Evolutionary conservation across 2,329 filamentous ascomycete species (phyloP), one percentile per base, ranked within the genome.

Genomic region (Sclerotinia minor): DNA sequence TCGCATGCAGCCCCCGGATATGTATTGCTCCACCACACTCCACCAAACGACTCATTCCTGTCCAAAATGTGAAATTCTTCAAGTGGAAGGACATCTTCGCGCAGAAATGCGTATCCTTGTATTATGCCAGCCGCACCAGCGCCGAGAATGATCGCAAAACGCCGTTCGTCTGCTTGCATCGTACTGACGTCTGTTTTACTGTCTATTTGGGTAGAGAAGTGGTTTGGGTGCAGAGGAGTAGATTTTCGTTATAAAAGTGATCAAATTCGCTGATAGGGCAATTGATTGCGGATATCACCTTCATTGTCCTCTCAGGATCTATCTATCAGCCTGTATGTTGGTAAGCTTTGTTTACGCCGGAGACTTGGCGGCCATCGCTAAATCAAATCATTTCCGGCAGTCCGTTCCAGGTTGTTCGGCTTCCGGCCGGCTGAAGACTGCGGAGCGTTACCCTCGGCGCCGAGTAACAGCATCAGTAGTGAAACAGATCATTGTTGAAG

Each of bases 1-100:
- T 64, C 60, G 50, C 60, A 64, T 38, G 47, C 47, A 64, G 49
- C 60, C 32, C 60, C 60, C n/a, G 49, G 60, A 54, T 64, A 64
- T 41, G 49, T 64, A 49, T 64, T 64, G 13, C 24, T 44, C 47
- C 47, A 52, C 60, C 60, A 64, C 11, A 54, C 49, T 35, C 60
- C 60, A 19, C 60, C 60, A 61, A 47, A 61, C 11, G 44, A 44
- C 29, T 32, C 26, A n/a, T 61, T 44, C 29, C 58, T 44, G 29
- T 61, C 58, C 58, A 61, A 35, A n/a, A 61, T 61, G 26, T 61
- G 58, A 61, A 61, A 61, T 50, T 61, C 58, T 29, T 61, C 44
- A 7, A 61, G 58, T 26, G 58, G 44, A n/a, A 61, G 58, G 41
- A 32, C 29, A 32, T 61, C 45, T 49, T 61, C 58, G 24, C 44